phyloP scores from a whole-genome alignment of 192 early-diverging fungal genomes.

The Phycomyces nitens region DNA sequence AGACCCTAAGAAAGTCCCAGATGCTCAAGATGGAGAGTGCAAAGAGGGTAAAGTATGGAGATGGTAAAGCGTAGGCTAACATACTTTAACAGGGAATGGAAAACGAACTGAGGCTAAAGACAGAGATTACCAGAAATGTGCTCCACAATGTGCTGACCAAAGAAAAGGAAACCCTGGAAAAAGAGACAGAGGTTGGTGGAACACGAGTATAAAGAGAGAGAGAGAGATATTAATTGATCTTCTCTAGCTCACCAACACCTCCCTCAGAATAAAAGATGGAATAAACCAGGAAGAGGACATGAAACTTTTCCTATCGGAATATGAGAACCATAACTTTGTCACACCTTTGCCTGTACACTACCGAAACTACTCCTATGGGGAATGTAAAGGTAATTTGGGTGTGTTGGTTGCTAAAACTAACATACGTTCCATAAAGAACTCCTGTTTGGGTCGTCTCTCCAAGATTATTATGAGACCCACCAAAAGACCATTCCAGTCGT shows the following conservation, averaged over 20 bases:
- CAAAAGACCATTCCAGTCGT: constrained; percentile 27
- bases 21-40: background rate
- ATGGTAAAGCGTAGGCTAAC: too few species aligned
- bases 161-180: background rate
- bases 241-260: constrained; percentile 4
- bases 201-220: background rate
- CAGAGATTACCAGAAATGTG: background rate
- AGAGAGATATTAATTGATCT: background rate
- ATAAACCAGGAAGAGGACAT: constrained; percentile 24
- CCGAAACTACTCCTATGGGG: constrained; percentile 31
- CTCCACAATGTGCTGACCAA: background rate
- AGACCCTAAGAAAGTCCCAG: constrained; percentile 26
- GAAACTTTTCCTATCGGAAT: constrained; percentile 16
- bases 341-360: constrained; percentile 26
- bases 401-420: background rate
- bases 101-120: background rate
- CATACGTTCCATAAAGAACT: constrained; percentile 20
- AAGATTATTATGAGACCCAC: constrained; percentile 28
- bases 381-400: constrained; percentile 25
- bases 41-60: constrained; percentile 3
- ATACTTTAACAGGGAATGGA: background rate
- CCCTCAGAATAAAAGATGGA: background rate
- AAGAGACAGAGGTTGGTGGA: background rate
- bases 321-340: constrained; percentile 13
- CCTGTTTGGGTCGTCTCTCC: constrained; percentile 33